Evolutionary conservation across 176 grass and related monocot species (phyloP), one percentile per base, ranked within the genome.

Genomic region (Eragrostis curvula): DNA sequence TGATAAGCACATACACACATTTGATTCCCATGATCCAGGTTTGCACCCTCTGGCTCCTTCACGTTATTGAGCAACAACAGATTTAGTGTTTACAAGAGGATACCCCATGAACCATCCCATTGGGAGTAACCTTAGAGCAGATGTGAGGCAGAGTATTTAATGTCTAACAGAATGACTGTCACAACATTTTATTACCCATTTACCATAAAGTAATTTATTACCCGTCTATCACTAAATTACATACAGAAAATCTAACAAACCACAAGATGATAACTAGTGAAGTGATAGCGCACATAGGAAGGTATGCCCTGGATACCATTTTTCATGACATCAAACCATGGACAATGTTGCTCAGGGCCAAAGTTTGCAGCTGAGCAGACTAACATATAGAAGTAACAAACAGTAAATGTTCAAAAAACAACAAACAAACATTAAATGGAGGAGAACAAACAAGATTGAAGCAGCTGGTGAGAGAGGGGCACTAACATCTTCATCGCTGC

Each of bases 401-500:
- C 14, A 65, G 23, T 12, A 30, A 53, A 5, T 43, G 7, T 0
- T 20, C 3, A 20, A 53, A 20, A 0, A 17, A 4, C 46, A 47
- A 12, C 2, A 11, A 12, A 47, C 46, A 47, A 47, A 47, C 1
- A 47, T 2, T 12, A 8, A 49, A 49, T 55, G 48, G 36, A 7
- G 47, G 14, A 5, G 11, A 39, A 39, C 0, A 40, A 66, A 25
- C 1, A 40, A 8, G 9, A 68, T 12, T 46, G 12, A 21, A 27
- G 7, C 2, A 13, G 47, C 42, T 17, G 46, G 47, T 24, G 21
- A 53, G 21, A 53, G 20, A 79, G 0, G 30, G 66, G 21, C 13
- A 80, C 77, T 68, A n/a, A 68, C 77, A 80, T 80, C 77, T 80
- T 80, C 77, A 80, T 80, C 11, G 21, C 77, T 27, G 77, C 21